Evolutionary conservation across 83 land plant species (phyloP).

Genomic region (Picea abies): DNA sequence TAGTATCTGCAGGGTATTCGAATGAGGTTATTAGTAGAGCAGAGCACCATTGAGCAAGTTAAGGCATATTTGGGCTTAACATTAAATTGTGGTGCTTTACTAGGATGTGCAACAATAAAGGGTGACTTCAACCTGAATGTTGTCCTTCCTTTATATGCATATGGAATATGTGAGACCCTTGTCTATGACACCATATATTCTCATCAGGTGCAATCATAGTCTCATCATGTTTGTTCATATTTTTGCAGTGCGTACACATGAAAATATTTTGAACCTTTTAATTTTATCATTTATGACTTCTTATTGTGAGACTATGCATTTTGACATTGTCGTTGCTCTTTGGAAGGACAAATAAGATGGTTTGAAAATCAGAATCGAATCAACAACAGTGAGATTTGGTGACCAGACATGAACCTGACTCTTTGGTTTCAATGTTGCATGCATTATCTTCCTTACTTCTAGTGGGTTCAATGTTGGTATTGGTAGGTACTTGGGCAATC

Average conservation of each 20-base stretch:
- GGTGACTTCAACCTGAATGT: conserved; percentile 77
- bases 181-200: conserved; percentile 99
- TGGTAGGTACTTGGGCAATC: conserved; percentile 47
- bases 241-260: neutral
- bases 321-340: neutral
- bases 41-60: conserved; percentile 12
- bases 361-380: conserved; percentile 90
- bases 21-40: too few relatives aligned
- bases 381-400: conserved; percentile 97
- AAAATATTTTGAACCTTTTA: neutral
- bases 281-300: neutral
- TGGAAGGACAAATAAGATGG: conserved; percentile 93
- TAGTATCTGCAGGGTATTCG: too few relatives aligned
- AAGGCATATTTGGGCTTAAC: conserved; percentile 96
- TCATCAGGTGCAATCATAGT: conserved; percentile 69
- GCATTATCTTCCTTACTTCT: conserved; percentile 59
- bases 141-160: conserved; percentile 76
- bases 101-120: conserved; percentile 94
- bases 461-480: conserved; percentile 82
- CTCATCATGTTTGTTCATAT: neutral
- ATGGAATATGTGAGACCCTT: conserved; percentile 96
- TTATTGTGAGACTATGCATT: neutral
- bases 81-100: conserved; percentile 96
- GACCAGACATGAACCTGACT: conserved; percentile 73
- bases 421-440: conserved; percentile 69